Evolutionary conservation across 2,329 filamentous ascomycete species (phyloP), one percentile per base, ranked within the genome.

Genomic region (Colletotrichum viniferum): DNA sequence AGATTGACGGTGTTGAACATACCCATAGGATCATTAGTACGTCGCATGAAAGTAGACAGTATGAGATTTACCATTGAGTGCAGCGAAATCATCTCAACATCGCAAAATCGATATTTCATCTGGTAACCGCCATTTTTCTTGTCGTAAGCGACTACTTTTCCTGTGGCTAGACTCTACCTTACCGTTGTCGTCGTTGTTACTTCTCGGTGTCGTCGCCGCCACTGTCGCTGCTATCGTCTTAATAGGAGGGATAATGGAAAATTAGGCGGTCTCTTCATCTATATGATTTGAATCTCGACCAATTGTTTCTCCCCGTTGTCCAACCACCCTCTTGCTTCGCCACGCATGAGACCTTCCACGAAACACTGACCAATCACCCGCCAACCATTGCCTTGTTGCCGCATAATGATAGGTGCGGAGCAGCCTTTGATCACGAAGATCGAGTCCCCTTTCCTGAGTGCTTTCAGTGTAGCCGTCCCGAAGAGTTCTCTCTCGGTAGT

Each of bases 261-360:
- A 48, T 48, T 48, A 48, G 18, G 38, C 18, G 18, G 8, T 61
- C 58, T 13, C 16, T n/a, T 12, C 7, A 12, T 14, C 52, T 60
- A 69, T 7, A 69, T 30, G 8, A 69, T 24, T 18, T 14, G 16
- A 69, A 69, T 34, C 16, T 69, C 66, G 18, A 28, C 55, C 26
- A 69, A 24, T 26, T 6, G 14, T 5, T 26, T 30, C 26, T 8
- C 16, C 6, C 24, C 66, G 4, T 7, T 60, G 1, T 60, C 55
- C n/a, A 69, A 26, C 55, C 24, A 21, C 16, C 2, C 7, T 21
- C 38, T 60, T 13, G 55, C 55, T 32, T 60, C 55, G 1, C 52
- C 55, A 48, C 34, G 32, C 52, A 74, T 74, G 5, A 72, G 69
- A 26, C 68, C 68, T n/a, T 74, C 61, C 7, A 74, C 36, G n/a